Evolutionary conservation across 768 basidiomycete species (phyloP), one percentile per base, ranked within the genome.

Genomic region (Infundibulicybe gibba): DNA sequence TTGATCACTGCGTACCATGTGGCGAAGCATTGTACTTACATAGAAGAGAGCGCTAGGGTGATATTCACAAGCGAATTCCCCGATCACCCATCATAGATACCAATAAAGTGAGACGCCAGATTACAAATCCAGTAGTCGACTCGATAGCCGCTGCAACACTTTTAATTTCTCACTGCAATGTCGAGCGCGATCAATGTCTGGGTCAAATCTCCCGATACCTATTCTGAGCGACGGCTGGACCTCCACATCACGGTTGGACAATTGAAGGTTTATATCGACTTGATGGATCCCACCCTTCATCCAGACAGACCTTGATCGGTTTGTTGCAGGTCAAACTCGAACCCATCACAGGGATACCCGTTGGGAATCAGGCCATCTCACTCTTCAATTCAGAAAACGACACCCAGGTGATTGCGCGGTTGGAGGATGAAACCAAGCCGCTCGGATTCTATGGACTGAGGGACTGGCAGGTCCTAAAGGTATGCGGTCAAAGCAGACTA

Each of bases 301-400:
- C 25, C 25, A 25, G 8, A 54, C 40, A 53, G 34, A 52, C 43
- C 43, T 43, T 53, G 38, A 37, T 52, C 30, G 30, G 21, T 32
- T 39, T 40, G 39, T 32, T 46, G 43, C 59, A 92, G 88, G 70
- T 66, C 44, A 97, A 91, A 59, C 79, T 98, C 25, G 90, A 94
- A 61, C 76, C 83, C 46, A 80, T 97, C 56, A 98, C 95, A n/a
- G 95, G 95, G 17, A 87, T 97, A 43, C 82, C 89, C 1, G 74
- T 77, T 3, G 70, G 70, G 43, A 85, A 86, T 52, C 95, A 98
- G 59, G 51, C 62, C 1, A 77, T 98, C 39, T 65, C 76, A 0
- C 62, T 97, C 8, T 74, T 79, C 31, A 76, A 81, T 3, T 76
- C 83, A 2, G 77, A 83, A 41, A 71, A 68, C 9, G 79, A 81